Conservation (phyloP, 2,329 filamentous ascomycete genomes). For the Aspergillus thermomutatus region DNA sequence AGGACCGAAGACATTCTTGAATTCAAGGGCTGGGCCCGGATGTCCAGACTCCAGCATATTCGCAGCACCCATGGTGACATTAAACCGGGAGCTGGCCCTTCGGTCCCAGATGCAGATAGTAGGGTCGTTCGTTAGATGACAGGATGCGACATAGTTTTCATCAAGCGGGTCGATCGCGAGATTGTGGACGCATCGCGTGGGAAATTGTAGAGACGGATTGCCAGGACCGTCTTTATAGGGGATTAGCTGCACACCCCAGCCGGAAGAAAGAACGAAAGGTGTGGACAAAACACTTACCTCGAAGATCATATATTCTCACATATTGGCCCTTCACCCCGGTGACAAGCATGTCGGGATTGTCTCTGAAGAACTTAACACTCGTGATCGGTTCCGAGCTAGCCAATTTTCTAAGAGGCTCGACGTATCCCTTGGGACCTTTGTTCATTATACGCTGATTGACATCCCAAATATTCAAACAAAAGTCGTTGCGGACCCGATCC, state of each 20-base stretch:
- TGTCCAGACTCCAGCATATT: constrained; percentile 31
- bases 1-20: constrained; percentile 52
- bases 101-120: constrained; percentile 63
- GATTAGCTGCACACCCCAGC: constrained; percentile 3
- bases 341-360: constrained; percentile 59
- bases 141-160: constrained; percentile 64
- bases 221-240: constrained; percentile 32
- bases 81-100: constrained; percentile 44
- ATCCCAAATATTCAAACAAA: constrained; percentile 64
- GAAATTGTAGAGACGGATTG: constrained; percentile 45
- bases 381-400: constrained; percentile 61
- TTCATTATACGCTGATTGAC: constrained; percentile 47
- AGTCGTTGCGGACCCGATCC: constrained; percentile 62
- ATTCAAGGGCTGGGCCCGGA: constrained; percentile 54
- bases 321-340: constrained; percentile 60
- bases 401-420: constrained; percentile 55
- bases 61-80: constrained; percentile 32
- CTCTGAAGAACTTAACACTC: constrained; percentile 62
- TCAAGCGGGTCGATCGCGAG: constrained; percentile 62
- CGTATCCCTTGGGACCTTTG: constrained; percentile 31
- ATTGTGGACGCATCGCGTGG: constrained; percentile 61
- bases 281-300: constrained; percentile 44
- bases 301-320: constrained; percentile 60
- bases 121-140: constrained; percentile 52
- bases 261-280: neutral